Conservation (phyloP, 2,329 filamentous ascomycete genomes). For the Trichoderma cornu-damae region DNA sequence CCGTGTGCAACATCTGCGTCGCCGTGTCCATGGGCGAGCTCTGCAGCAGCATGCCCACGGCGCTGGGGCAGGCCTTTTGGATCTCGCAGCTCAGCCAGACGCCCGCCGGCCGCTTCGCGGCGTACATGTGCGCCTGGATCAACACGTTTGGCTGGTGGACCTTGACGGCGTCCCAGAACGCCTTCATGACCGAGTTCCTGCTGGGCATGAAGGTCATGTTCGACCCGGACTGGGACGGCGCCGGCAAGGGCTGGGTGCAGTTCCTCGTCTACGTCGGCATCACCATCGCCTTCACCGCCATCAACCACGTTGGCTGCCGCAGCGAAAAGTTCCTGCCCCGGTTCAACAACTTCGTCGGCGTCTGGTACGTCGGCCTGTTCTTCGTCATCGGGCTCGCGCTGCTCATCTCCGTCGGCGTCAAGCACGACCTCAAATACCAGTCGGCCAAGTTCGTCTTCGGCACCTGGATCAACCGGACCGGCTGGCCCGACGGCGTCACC, state of each 20-base stretch:
- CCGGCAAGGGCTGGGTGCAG: constrained; percentile 45
- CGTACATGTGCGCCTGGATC: constrained; percentile 56
- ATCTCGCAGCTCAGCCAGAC: constrained; percentile 35
- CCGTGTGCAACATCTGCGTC: constrained; percentile 48
- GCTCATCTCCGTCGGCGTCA: constrained; percentile 47
- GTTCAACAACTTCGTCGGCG: constrained; percentile 53
- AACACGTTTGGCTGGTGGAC: constrained; percentile 58
- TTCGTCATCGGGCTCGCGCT: constrained; percentile 47
- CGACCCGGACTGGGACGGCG: constrained; percentile 42
- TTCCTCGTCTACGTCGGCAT: constrained; percentile 52
- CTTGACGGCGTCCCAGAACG: constrained; percentile 49
- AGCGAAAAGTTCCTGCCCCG: constrained; percentile 36
- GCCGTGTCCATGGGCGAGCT: constrained; percentile 52
- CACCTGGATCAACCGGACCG: constrained; percentile 40
- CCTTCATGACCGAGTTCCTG: constrained; percentile 55
- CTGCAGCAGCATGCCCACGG: constrained; percentile 55
- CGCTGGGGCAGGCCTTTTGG: constrained; percentile 57
- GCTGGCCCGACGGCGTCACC: constrained; percentile 52
- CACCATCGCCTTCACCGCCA: constrained; percentile 42
- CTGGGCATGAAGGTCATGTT: constrained; percentile 54
- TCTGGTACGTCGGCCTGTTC: constrained; percentile 49
- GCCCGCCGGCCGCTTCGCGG: constrained; percentile 43
- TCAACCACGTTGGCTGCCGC: constrained; percentile 50
- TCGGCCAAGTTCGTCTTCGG: constrained; percentile 49
- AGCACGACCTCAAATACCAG: constrained; percentile 41